A percentile compares a stretch with the other conserved stretches of the same genome.
Evolutionary conservation across 345 rosid genomes (phyloP).

Genomic region (Aquilaria yunnanensis): DNA sequence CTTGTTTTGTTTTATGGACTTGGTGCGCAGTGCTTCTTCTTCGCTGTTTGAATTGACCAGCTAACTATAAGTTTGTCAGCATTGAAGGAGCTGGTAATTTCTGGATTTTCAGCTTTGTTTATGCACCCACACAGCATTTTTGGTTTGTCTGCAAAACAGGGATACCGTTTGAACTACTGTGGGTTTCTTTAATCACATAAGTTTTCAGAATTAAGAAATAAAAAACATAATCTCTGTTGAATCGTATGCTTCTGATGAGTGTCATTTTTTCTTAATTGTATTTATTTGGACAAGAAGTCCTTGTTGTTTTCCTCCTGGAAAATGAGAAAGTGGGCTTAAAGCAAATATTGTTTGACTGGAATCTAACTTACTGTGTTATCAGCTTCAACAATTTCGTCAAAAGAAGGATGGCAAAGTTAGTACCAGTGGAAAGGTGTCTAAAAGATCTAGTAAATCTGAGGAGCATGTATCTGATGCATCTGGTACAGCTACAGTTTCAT

Average conservation of each 20-base stretch:
- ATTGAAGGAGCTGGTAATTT: too few relatives aligned
- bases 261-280: not conserved
- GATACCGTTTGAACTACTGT: too few relatives aligned
- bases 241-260: not conserved
- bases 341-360: constrained; percentile 2
- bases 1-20: not conserved
- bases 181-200: too few relatives aligned
- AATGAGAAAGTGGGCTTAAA: too few relatives aligned
- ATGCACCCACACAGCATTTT: too few relatives aligned
- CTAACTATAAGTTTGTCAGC: too few relatives aligned
- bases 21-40: too few relatives aligned
- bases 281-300: not conserved
- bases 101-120: too few relatives aligned
- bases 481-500: constrained; percentile 14
- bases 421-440: constrained; percentile 69
- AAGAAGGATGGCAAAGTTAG: constrained; percentile 79
- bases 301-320: not conserved
- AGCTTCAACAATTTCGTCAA: constrained; percentile 97
- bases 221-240: too few relatives aligned
- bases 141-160: too few relatives aligned
- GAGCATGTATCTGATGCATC: constrained; percentile 43
- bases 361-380: constrained; percentile 18
- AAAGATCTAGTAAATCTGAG: constrained; percentile 51
- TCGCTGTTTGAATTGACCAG: too few relatives aligned
- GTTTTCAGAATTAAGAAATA: too few relatives aligned